phyloP scores from a whole-genome alignment of 179 eudicot genomes.

The Amaranthus tricolor region DNA sequence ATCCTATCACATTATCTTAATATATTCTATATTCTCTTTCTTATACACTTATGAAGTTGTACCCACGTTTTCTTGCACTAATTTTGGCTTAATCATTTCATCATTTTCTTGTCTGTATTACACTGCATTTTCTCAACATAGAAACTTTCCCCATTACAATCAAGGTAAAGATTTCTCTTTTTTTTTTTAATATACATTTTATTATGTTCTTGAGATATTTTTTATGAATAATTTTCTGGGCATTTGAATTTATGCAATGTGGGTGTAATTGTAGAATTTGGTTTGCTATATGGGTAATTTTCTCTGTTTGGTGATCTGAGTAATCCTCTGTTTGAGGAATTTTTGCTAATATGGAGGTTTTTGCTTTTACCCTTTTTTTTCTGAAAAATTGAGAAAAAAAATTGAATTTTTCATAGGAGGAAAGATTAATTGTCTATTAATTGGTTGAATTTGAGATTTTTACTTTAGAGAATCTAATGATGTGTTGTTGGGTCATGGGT shows the following conservation, averaged over 20 bases:
- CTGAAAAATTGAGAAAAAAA: neutral
- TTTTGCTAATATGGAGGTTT: conserved; percentile 35
- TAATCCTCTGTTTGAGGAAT: conserved; percentile 25
- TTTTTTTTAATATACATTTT: neutral
- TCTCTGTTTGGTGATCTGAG: conserved; percentile 37
- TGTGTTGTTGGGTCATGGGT: conserved; percentile 14
- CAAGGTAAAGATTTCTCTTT: conserved; percentile 22
- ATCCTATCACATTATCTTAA: neutral
- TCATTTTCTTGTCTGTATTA: conserved; percentile 24
- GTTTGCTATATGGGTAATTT: conserved; percentile 22
- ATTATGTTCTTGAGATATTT: neutral
- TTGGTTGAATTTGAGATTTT: conserved; percentile 7
- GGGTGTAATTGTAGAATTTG: conserved; percentile 11
- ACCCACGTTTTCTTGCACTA: conserved; percentile 41
- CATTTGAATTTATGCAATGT: conserved; percentile 5
- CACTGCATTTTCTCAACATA: conserved; percentile 8
- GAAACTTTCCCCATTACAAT: conserved; percentile 7
- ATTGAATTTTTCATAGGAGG: conserved; percentile 13
- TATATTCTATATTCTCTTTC: conserved; percentile 9
- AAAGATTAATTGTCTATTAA: neutral
- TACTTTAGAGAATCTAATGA: conserved; percentile 1
- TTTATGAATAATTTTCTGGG: neutral
- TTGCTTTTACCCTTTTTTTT: conserved; percentile 17
- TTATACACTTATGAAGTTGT: conserved; percentile 26
- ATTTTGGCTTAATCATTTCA: conserved; percentile 26